A percentile compares a stretch with the other conserved stretches of the same genome.
phyloP scores from a whole-genome alignment of 768 basidiomycete species.

The Lyophyllum decastes region DNA sequence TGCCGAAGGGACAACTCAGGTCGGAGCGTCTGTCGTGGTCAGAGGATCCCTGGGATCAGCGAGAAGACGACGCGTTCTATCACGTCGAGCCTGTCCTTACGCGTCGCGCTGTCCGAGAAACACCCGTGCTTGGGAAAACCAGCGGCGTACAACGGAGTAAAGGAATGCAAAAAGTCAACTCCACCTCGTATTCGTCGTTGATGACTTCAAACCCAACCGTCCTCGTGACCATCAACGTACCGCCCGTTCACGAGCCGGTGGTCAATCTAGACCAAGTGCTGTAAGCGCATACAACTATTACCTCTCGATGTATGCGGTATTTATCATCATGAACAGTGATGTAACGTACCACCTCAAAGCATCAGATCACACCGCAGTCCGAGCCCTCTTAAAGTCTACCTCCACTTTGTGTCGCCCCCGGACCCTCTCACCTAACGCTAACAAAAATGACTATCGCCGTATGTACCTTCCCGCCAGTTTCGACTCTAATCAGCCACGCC shows the following conservation, averaged over 20 bases:
- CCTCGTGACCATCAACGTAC: slow-evolving; percentile 26
- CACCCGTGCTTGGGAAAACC: slow-evolving; percentile 40
- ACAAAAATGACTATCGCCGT: slow-evolving; percentile 10
- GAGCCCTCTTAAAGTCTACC: slow-evolving; percentile 16
- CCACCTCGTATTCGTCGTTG: slow-evolving; percentile 24
- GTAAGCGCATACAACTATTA: slow-evolving; percentile 29
- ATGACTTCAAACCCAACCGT: slow-evolving; percentile 15
- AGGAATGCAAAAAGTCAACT: slow-evolving; percentile 10
- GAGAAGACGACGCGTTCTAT: slow-evolving; percentile 24
- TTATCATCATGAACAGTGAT: slow-evolving; percentile 7
- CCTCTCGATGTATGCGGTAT: not conserved
- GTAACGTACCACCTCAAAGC: slow-evolving; percentile 18
- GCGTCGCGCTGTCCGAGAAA: slow-evolving; percentile 44
- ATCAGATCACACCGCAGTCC: slow-evolving; percentile 22
- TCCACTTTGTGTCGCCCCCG: slow-evolving; percentile 9
- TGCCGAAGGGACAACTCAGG: slow-evolving; percentile 24
- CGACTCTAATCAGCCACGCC: slow-evolving; percentile 23
- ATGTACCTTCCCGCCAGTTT: slow-evolving; percentile 15
- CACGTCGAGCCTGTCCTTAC: slow-evolving; percentile 49
- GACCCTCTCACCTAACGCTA: not conserved
- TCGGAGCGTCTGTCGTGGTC: slow-evolving; percentile 41
- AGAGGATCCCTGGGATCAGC: slow-evolving; percentile 18
- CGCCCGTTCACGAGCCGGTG: slow-evolving; percentile 30
- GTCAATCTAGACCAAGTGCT: slow-evolving; percentile 37
- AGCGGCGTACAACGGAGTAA: slow-evolving; percentile 4